Conservation (phyloP, 352 stramenopile genomes). For the Phytopythium chamaehyphon region DNA sequence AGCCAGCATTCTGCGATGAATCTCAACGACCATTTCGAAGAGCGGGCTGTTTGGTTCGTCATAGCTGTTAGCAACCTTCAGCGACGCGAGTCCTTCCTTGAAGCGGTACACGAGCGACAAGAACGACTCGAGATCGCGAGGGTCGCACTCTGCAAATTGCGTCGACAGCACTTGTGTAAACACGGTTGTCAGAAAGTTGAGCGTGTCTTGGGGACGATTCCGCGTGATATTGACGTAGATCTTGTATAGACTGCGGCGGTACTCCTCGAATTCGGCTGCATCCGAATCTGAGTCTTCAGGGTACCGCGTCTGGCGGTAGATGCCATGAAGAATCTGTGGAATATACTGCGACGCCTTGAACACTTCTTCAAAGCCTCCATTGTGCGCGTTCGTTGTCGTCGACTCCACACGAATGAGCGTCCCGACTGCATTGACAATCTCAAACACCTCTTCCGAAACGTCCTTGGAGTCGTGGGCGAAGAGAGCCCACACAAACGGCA, state of each 20-base stretch:
- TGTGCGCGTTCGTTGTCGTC: constrained; percentile 14
- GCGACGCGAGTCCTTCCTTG: constrained; percentile 69
- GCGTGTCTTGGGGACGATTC: constrained; percentile 58
- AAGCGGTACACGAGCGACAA: constrained; percentile 79
- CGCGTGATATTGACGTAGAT: constrained; percentile 88
- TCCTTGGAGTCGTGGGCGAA: constrained; percentile 82
- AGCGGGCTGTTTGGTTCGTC: constrained; percentile 64
- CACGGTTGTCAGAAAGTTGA: constrained; percentile 63
- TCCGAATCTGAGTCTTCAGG: constrained; percentile 72
- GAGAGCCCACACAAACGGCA: constrained; percentile 79
- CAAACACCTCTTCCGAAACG: constrained; percentile 84
- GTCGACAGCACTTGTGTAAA: constrained; percentile 39
- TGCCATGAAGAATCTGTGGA: constrained; percentile 74
- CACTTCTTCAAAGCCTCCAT: constrained; percentile 33
- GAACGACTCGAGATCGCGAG: constrained; percentile 72
- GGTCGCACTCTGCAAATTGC: constrained; percentile 51
- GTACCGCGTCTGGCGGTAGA: constrained; percentile 82
- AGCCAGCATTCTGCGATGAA: constrained; percentile 59
- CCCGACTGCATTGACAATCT: constrained; percentile 76
- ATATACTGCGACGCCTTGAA: constrained; percentile 76
- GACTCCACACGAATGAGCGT: constrained; percentile 63
- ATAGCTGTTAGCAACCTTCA: constrained; percentile 59
- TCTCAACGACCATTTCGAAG: constrained; percentile 59
- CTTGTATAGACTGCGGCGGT: constrained; percentile 77
- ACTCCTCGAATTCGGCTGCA: constrained; percentile 80